A percentile compares a stretch with the other conserved stretches of the same genome.
Evolutionary conservation across 257 asterid species (phyloP).

Genomic region (Thymus mandschuricus): DNA sequence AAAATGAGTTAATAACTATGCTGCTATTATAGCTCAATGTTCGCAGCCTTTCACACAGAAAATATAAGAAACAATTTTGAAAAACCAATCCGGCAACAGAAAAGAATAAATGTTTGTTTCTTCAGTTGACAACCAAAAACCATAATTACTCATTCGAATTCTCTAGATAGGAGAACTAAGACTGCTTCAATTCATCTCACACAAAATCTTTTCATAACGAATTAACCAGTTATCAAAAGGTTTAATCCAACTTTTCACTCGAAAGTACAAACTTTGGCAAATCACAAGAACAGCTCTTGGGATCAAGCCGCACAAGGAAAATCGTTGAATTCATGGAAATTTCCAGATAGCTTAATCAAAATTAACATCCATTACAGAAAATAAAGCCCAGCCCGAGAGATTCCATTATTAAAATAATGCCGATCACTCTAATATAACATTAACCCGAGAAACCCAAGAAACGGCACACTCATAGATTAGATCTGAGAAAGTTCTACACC

Average conservation of each 20-base stretch:
- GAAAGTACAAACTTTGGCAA: neutral
- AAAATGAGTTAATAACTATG: neutral
- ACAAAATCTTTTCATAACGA: neutral
- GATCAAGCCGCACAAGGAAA: conserved; percentile 9
- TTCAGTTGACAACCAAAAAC: neutral
- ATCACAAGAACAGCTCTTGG: neutral
- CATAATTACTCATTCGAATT: conserved; percentile 4
- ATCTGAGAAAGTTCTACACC: conserved; percentile 1
- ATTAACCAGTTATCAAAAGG: neutral
- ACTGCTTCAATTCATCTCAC: neutral
- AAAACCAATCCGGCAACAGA: neutral
- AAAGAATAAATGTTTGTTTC: too few relatives aligned
- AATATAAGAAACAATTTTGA: neutral
- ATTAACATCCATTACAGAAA: conserved; percentile 12
- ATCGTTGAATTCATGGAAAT: neutral
- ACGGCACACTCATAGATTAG: conserved; percentile 4
- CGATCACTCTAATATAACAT: conserved; percentile 10
- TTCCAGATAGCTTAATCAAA: conserved; percentile 1
- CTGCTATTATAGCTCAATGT: neutral
- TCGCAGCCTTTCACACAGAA: neutral
- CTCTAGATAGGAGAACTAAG: neutral
- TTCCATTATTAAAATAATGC: conserved; percentile 20
- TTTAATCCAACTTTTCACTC: neutral
- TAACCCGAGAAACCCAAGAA: neutral
- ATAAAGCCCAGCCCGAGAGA: neutral